Evolutionary conservation across 2,329 filamentous ascomycete genomes (phyloP), one percentile per base, ranked within the genome.

Genomic region (Trichoderma pleuroti): DNA sequence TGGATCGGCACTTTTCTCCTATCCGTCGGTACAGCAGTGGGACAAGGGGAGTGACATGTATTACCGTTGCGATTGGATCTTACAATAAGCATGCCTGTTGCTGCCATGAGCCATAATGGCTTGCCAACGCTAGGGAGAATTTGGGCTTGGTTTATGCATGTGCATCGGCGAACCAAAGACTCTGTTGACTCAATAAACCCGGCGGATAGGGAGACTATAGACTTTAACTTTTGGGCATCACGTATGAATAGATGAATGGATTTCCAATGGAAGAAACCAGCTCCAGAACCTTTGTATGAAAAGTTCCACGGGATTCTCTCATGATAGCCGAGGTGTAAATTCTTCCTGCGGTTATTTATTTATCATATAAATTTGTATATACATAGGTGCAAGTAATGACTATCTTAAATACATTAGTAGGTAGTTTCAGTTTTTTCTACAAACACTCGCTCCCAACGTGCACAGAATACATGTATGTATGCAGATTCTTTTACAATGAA

Each of bases 21-120:
- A 68, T 52, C 66, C 66, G 66, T 68, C 56, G 66, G 66, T 26
- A 61, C 16, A 68, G 54, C 24, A 52, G 54, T 18, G 54, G 24
- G 34, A 61, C 24, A 34, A 62, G 60, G n/a, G 36, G 54, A 14
- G 52, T 46, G 64, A 59, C 26, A 46, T n/a, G 26, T n/a, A 10
- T n/a, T 68, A 6, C 18, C 14, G 30, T 18, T 59, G 54, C 28
- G n/a, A 36, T 52, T 26, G 18, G 14, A 26, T 24, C 52, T 49
- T 30, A 32, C 26, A 67, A 46, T 59, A 32, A 18, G 14, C n/a
- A 14, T 39, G 52, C n/a, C 14, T 34, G 16, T 42, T 59, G 24
- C 9, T 24, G 10, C 5, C 36, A 24, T 39, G 8, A 14, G 26
- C 16, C 4, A 59, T 57, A n/a, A 30, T 16, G 28, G 11, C 4